Conservation (phyloP, 441 rosid genomes). For the Arabidopsis hybrid region DNA sequence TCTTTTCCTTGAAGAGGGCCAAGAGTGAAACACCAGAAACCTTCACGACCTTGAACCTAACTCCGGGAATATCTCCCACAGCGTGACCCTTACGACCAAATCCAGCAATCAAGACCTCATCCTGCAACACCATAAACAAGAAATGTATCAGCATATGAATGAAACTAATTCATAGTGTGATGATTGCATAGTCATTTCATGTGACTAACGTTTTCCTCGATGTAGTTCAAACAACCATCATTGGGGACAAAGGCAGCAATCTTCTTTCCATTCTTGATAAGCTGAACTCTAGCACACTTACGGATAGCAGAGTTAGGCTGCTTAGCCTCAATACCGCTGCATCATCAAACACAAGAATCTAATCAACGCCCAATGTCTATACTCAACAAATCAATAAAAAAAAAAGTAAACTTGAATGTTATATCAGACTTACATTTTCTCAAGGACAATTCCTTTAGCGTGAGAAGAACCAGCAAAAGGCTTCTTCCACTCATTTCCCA, state of each 20-base stretch:
- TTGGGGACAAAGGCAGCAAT: slow-evolving; percentile 72
- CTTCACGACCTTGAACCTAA: slow-evolving; percentile 75
- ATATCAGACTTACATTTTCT: slow-evolving; percentile 50
- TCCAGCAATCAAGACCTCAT: slow-evolving; percentile 65
- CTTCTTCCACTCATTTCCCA: slow-evolving; percentile 66
- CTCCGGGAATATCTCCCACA: slow-evolving; percentile 74
- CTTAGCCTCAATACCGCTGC: slow-evolving; percentile 68
- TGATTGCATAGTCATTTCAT: too few species aligned
- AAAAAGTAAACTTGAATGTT: too few species aligned
- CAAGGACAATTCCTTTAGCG: slow-evolving; percentile 66
- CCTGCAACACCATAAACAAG: slow-evolving; percentile 39
- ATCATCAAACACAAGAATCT: neutral
- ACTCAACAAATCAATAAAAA: too few species aligned
- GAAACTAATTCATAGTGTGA: neutral
- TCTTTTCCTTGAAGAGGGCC: slow-evolving; percentile 75
- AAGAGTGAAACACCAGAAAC: slow-evolving; percentile 74
- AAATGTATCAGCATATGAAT: neutral
- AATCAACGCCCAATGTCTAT: too few species aligned
- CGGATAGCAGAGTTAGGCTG: slow-evolving; percentile 74
- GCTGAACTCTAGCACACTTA: slow-evolving; percentile 67
- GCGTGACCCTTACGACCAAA: slow-evolving; percentile 70
- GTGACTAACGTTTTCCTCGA: slow-evolving; percentile 58
- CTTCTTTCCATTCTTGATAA: slow-evolving; percentile 70
- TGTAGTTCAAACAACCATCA: slow-evolving; percentile 71
- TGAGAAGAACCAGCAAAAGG: slow-evolving; percentile 70